These are phyloP conservation scores for Ogataea haglerorum DNA, from an alignment of 805 yeast genomes.

Conservation along the genomic window DNA sequence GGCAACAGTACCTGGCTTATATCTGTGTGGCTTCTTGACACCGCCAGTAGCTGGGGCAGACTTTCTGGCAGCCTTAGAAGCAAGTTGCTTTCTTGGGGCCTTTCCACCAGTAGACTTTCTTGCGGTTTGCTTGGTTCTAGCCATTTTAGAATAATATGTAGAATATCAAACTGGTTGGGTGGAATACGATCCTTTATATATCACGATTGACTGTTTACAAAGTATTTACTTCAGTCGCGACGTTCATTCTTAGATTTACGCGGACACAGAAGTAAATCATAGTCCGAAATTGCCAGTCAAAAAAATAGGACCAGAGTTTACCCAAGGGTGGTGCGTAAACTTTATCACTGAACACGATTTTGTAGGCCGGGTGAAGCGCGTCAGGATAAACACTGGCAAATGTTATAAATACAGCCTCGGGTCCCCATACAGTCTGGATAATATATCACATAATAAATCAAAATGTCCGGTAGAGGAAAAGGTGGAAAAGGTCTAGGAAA, in stretches of 20 bases:
- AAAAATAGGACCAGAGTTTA: conserved; percentile 13
- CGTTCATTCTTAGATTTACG: conserved; percentile 8
- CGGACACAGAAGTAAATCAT: conserved; percentile 9
- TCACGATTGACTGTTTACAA: conserved; percentile 9
- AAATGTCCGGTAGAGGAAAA: conserved; percentile 99
- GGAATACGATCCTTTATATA: conserved; percentile 14
- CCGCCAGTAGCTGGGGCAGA: conserved; percentile 91
- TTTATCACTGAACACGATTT: conserved; percentile 8
- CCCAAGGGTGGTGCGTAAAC: conserved; percentile 15
- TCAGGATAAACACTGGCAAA: conserved; percentile 8
- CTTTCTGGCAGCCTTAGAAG: conserved; percentile 90
- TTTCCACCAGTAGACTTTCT: conserved; percentile 96
- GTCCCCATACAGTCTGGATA: conserved; percentile 9
- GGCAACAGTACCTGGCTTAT: conserved; percentile 96
- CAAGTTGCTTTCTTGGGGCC: conserved; percentile 92
- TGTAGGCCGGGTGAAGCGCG: conserved; percentile 14
- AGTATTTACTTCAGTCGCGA: background rate
- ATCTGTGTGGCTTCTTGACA: conserved; percentile 94
- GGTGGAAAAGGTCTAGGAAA: conserved; percentile 99
- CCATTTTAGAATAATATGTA: conserved; percentile 47
- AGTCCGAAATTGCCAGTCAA: background rate
- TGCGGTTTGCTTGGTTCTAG: conserved; percentile 92
- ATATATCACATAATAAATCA: conserved; percentile 21
- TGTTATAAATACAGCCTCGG: conserved; percentile 15
- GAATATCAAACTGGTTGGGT: conserved; percentile 1